phyloP scores from a whole-genome alignment of 2,329 filamentous ascomycete species.

The Fusarium chuoi region DNA sequence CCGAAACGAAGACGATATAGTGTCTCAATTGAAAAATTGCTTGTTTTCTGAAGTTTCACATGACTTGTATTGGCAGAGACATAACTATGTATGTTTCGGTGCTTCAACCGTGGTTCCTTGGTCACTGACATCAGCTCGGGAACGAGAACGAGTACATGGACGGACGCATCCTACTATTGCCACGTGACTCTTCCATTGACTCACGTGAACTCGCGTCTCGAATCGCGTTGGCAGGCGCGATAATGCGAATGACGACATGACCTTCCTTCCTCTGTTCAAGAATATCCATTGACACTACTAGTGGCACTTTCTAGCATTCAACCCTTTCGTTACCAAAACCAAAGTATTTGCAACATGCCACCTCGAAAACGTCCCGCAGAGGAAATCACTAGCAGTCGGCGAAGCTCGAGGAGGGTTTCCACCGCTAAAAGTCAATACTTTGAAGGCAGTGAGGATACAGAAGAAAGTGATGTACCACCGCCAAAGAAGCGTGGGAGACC shows the following conservation, averaged over 20 bases:
- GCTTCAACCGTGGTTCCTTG: no score
- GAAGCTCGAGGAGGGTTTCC: constrained; percentile 60
- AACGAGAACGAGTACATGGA: not conserved
- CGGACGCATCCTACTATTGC: not conserved
- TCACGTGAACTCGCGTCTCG: constrained; percentile 45
- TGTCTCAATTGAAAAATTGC: not conserved
- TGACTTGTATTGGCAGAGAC: not conserved
- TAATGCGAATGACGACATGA: constrained; percentile 41
- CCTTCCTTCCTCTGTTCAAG: not conserved
- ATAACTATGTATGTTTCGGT: no score
- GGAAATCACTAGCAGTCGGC: constrained; percentile 48
- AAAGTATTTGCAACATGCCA: constrained; percentile 46
- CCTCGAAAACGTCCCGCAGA: constrained; percentile 53
- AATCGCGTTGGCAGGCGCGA: constrained; percentile 40
- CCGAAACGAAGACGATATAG: not conserved
- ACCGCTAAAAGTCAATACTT: constrained; percentile 65
- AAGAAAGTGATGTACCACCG: constrained; percentile 40
- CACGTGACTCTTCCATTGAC: not conserved
- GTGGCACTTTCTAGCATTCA: not conserved
- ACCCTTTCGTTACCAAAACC: not conserved
- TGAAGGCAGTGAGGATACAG: constrained; percentile 47
- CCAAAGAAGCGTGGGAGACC: constrained; percentile 46
- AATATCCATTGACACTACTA: not conserved
- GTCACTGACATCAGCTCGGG: no score
- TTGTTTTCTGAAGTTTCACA: not conserved